Conservation (phyloP, 2,329 filamentous ascomycete genomes). For the Colletotrichum sp. region DNA sequence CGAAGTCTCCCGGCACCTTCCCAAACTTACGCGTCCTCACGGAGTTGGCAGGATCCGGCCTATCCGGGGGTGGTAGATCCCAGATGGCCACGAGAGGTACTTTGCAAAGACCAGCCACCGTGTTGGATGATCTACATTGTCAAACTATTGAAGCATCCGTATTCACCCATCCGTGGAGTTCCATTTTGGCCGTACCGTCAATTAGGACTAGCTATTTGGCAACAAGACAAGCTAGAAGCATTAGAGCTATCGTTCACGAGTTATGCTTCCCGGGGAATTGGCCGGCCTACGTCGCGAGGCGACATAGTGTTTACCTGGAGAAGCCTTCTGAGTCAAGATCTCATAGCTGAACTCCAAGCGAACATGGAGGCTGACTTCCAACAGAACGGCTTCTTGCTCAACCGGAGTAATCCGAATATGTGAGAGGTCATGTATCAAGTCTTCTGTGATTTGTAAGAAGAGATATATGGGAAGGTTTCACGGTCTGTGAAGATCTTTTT, state of each 20-base stretch:
- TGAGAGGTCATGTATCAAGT: background rate
- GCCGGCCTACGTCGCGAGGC: background rate
- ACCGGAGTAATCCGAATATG: background rate
- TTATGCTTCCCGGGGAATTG: background rate
- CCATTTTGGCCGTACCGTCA: background rate
- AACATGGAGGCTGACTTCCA: background rate
- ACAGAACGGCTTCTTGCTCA: too few species aligned
- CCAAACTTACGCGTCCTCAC: background rate
- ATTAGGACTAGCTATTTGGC: background rate
- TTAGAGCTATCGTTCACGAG: background rate
- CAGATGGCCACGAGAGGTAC: background rate
- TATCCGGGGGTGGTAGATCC: background rate
- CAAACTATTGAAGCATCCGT: background rate
- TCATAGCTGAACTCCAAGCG: background rate
- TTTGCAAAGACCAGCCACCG: background rate
- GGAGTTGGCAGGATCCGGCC: background rate
- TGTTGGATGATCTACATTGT: background rate
- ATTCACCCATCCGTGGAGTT: background rate
- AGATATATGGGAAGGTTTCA: fast-evolving
- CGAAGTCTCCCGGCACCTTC: background rate
- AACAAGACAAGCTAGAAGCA: background rate
- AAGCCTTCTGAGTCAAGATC: background rate
- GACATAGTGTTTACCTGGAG: background rate
- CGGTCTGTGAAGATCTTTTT: too few species aligned
- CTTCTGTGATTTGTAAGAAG: background rate